A percentile compares a stretch with the other conserved stretches of the same genome.
Conservation (phyloP, 164 flowering plant species). For the Macadamia tetraphylla region DNA sequence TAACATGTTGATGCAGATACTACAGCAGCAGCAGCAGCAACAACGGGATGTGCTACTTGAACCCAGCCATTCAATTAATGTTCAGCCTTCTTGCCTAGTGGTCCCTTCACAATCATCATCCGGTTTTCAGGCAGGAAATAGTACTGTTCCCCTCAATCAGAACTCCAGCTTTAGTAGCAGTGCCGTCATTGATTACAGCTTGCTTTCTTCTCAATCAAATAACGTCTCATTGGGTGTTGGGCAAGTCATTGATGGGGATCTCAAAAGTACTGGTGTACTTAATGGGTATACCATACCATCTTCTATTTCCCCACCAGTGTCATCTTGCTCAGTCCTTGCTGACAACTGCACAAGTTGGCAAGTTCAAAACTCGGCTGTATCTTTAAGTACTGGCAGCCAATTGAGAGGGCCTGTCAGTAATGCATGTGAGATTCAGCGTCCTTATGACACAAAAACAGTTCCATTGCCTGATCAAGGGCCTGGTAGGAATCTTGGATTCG, state of each 20-base stretch:
- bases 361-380: conserved; percentile 28
- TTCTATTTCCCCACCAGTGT: conserved; percentile 32
- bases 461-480: conserved; percentile 38
- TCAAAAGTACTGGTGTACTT: conserved; percentile 26
- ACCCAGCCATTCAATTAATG: conserved; percentile 44
- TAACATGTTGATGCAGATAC: conserved; percentile 37
- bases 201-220: conserved; percentile 39
- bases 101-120: conserved; percentile 46
- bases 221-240: conserved; percentile 31
- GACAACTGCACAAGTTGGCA: conserved; percentile 30
- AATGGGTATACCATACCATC: conserved; percentile 36
- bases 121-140: conserved; percentile 38
- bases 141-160: conserved; percentile 39
- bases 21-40: conserved; percentile 35
- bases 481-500: conserved; percentile 39
- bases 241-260: conserved; percentile 28
- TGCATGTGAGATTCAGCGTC: conserved; percentile 23
- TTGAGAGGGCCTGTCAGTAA: conserved; percentile 28
- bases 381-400: conserved; percentile 23
- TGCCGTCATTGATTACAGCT: conserved; percentile 32
- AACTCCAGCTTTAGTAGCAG: conserved; percentile 29
- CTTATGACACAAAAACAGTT: conserved; percentile 26
- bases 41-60: conserved; percentile 35
- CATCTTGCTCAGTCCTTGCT: conserved; percentile 34
- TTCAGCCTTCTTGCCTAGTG: conserved; percentile 75